Evolutionary conservation across 1,139 yeast species (phyloP), one percentile per base, ranked within the genome.

Genomic region (Pneumocystis canis): DNA sequence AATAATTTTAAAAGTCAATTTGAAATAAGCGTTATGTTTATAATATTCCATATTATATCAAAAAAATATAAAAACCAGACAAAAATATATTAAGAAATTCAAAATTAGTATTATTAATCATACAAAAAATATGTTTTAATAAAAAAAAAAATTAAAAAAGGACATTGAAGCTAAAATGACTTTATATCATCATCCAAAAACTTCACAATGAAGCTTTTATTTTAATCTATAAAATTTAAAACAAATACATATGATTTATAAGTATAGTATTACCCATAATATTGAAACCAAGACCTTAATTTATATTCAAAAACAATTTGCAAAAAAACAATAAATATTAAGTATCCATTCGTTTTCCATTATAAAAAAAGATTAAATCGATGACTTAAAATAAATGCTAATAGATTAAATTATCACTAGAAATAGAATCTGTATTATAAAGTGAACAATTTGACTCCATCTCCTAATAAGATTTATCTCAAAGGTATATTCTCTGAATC

Each of bases 91-190:
- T 2, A n/a, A 31, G 20, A 2, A 3, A 58, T 25, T 32, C 2
- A 39, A 5, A 35, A 28, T 58, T 31, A 14, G 5, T n/a, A 20
- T 9, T 25, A 18, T 31, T 40, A 32, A 5, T 20, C 5, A 56
- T 11, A 39, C 14, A 37, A 59, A 62, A n/a, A 61, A 56, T n/a
- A 65, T 65, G n/a, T 65, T 30, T 16, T 66, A 65, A 30, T 64
- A 66, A 39, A 16, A 39, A 11, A 14, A 35, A n/a, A n/a, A n/a
- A n/a, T n/a, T 35, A 35, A 35, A 11, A 39, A 4, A 18, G 25
- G 5, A 47, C 9, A 25, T 47, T 25, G 11, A 47, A 47, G 25
- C 16, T 25, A 25, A 47, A 40, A 20, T 20, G 25, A 25, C 4
- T 47, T 14, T 14, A 35, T 35, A 35, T 7, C 16, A 47, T 5